phyloP scores from a whole-genome alignment of 2,329 filamentous ascomycete genomes.

The Thelonectria blattea region DNA sequence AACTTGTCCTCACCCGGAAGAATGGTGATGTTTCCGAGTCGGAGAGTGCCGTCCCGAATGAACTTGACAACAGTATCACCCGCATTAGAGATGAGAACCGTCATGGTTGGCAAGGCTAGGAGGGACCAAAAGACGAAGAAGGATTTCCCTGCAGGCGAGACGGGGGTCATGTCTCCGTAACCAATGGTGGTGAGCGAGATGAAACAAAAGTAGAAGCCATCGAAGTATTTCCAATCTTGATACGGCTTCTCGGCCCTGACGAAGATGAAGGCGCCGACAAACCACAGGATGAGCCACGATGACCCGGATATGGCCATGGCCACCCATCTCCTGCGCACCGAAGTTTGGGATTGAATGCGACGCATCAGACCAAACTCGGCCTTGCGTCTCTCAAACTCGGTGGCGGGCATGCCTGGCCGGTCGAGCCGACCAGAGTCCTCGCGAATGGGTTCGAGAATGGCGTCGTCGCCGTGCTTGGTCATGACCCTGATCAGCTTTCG shows the following conservation, averaged over 20 bases:
- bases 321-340: slow-evolving; percentile 73
- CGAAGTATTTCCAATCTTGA: slow-evolving; percentile 75
- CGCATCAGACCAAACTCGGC: slow-evolving; percentile 83
- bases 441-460: slow-evolving; percentile 57
- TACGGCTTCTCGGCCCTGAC: slow-evolving; percentile 56
- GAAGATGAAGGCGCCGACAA: slow-evolving; percentile 79
- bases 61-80: slow-evolving; percentile 80
- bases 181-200: slow-evolving; percentile 84
- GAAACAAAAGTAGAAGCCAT: slow-evolving; percentile 86
- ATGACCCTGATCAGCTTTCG: slow-evolving; percentile 54
- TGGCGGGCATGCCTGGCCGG: slow-evolving; percentile 25
- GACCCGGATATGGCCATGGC: slow-evolving; percentile 71
- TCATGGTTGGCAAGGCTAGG: slow-evolving; percentile 85
- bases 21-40: slow-evolving; percentile 65
- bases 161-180: slow-evolving; percentile 80
- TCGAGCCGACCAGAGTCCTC: slow-evolving; percentile 15
- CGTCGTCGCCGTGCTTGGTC: slow-evolving; percentile 51
- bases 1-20: slow-evolving; percentile 62
- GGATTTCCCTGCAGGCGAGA: slow-evolving; percentile 77
- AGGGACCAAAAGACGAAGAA: slow-evolving; percentile 96
- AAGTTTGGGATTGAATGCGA: slow-evolving; percentile 71
- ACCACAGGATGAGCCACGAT: slow-evolving; percentile 79
- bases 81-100: slow-evolving; percentile 82
- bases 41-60: slow-evolving; percentile 61
- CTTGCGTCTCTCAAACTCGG: slow-evolving; percentile 66